Evolutionary conservation across 805 yeast species (phyloP).

Genomic region (Ogataea siamensis): DNA sequence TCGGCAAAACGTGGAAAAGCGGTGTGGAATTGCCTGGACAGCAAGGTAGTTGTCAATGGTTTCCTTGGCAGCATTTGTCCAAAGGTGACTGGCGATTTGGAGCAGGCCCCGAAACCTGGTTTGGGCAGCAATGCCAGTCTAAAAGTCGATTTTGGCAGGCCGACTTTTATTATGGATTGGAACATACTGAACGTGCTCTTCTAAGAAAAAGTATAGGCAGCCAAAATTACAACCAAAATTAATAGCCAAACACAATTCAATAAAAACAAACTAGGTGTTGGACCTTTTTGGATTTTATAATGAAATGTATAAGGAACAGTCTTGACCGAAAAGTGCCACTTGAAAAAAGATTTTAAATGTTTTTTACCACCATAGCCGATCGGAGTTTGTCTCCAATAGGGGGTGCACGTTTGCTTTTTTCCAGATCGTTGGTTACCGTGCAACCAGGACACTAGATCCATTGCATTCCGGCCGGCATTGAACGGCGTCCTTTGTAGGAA

Average conservation of each 20-base stretch:
- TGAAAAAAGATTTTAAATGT: constrained; percentile 4
- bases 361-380: constrained; percentile 9
- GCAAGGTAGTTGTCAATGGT: neutral
- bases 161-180: constrained; percentile 4
- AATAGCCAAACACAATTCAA: constrained; percentile 5
- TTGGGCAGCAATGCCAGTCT: constrained; percentile 5
- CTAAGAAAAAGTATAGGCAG: neutral
- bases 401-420: constrained; percentile 6
- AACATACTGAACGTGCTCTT: constrained; percentile 6
- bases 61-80: neutral
- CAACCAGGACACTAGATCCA: constrained; percentile 1
- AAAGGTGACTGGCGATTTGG: neutral
- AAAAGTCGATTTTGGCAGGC: constrained; percentile 5
- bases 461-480: constrained; percentile 1
- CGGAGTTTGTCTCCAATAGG: constrained; percentile 8
- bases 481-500: constrained; percentile 4
- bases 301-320: constrained; percentile 11
- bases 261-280: constrained; percentile 2
- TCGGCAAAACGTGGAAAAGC: neutral
- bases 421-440: neutral
- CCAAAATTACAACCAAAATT: constrained; percentile 2
- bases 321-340: constrained; percentile 19
- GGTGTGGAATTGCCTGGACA: constrained; percentile 4
- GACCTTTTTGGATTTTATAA: neutral
- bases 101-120: neutral